phyloP scores from a whole-genome alignment of 2,329 filamentous ascomycete species.

The Colletotrichum somersetense region DNA sequence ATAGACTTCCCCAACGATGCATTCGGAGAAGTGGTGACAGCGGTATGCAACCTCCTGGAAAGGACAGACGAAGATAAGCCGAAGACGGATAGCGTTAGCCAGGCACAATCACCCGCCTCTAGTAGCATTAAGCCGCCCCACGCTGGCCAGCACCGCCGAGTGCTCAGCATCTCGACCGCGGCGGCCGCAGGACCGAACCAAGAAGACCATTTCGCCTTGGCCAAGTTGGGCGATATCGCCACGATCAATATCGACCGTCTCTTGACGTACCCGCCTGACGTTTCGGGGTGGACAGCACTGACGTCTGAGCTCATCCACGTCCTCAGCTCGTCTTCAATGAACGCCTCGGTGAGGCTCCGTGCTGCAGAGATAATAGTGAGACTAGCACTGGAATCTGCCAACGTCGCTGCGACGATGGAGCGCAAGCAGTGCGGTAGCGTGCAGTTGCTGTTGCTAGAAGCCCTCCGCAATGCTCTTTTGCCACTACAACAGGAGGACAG shows the following conservation, averaged over 20 bases:
- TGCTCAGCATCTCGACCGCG: constrained; percentile 62
- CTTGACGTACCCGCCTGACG: constrained; percentile 72
- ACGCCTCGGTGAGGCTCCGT: constrained; percentile 66
- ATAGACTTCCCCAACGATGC: constrained; percentile 87
- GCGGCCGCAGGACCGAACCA: constrained; percentile 65
- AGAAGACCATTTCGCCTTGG: constrained; percentile 75
- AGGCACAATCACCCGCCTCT: constrained; percentile 53
- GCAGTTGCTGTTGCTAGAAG: constrained; percentile 78
- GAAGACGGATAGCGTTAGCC: constrained; percentile 48
- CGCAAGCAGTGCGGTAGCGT: constrained; percentile 68
- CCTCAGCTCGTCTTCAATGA: constrained; percentile 61
- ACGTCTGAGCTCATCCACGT: constrained; percentile 66
- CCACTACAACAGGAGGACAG: constrained; percentile 68
- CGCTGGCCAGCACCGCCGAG: constrained; percentile 57
- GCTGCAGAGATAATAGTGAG: constrained; percentile 75
- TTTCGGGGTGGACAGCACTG: constrained; percentile 82
- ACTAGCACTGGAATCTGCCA: constrained; percentile 69
- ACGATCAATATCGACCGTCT: constrained; percentile 82
- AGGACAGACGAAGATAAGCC: constrained; percentile 47
- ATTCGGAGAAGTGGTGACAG: constrained; percentile 81
- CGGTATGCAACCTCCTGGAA: constrained; percentile 79
- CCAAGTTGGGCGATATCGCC: constrained; percentile 80
- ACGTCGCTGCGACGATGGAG: constrained; percentile 65
- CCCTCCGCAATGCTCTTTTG: constrained; percentile 72
- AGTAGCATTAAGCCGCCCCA: constrained; percentile 52